Evolutionary conservation across 768 basidiomycete species (phyloP).

Genomic region (Inosperma sp.): DNA sequence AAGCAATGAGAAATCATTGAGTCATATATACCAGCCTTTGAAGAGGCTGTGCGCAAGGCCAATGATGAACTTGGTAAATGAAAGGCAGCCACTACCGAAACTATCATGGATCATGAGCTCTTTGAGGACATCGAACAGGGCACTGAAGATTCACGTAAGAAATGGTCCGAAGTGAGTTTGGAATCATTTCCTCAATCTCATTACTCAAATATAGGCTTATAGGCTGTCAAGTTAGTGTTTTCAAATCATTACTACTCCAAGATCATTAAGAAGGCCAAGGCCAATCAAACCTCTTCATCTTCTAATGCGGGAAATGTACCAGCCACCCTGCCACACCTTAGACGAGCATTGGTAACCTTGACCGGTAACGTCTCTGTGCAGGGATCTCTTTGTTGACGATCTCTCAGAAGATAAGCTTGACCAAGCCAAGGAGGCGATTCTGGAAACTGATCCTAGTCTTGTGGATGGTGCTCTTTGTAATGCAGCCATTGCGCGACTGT

Average conservation of each 20-base stretch:
- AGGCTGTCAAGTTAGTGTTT: constrained; percentile 4
- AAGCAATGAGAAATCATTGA: background rate
- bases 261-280: background rate
- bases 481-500: constrained; percentile 3
- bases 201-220: background rate
- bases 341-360: constrained; percentile 3
- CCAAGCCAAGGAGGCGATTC: background rate
- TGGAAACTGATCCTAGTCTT: background rate
- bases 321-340: background rate
- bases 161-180: background rate
- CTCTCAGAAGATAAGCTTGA: background rate
- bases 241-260: background rate
- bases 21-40: background rate
- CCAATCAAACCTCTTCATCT: background rate
- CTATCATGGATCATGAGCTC: background rate
- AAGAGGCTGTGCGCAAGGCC: background rate
- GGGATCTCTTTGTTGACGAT: constrained; percentile 4
- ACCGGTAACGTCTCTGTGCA: constrained; percentile 3
- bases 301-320: background rate
- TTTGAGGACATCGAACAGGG: background rate
- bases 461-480: constrained; percentile 5
- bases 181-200: background rate
- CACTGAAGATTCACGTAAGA: background rate
- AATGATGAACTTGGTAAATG: background rate
- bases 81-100: background rate